Percentiles rank a stretch among this genome's conserved stretches.
phyloP scores from a whole-genome alignment of 2,329 filamentous ascomycete species.

The Penicillium sclerotigenum region DNA sequence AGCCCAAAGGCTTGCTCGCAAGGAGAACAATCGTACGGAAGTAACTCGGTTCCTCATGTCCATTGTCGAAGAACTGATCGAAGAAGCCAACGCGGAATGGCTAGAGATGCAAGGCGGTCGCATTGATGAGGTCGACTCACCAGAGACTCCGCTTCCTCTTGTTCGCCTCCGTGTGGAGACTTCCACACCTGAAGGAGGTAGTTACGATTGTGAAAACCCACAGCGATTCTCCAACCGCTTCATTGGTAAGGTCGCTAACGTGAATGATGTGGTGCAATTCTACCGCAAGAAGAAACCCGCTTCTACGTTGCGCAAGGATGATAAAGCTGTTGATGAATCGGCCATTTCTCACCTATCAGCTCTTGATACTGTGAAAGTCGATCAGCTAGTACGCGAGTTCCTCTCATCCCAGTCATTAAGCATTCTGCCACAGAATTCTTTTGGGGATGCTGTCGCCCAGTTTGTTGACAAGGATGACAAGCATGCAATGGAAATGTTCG shows the following conservation, averaged over 20 bases:
- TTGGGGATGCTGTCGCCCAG: conserved; percentile 86
- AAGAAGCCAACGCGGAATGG: conserved; percentile 80
- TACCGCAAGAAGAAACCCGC: conserved; percentile 75
- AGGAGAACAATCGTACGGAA: conserved; percentile 77
- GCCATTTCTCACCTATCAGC: conserved; percentile 58
- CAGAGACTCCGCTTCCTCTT: conserved; percentile 71
- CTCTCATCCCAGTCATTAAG: conserved; percentile 83
- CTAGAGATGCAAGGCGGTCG: conserved; percentile 62
- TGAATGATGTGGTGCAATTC: conserved; percentile 90
- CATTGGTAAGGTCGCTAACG: conserved; percentile 84
- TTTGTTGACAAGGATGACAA: conserved; percentile 96
- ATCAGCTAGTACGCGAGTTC: conserved; percentile 83
- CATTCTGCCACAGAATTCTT: conserved; percentile 86
- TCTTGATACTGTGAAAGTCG: conserved; percentile 78
- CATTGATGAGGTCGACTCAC: conserved; percentile 52
- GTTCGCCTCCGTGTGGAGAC: conserved; percentile 90
- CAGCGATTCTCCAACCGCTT: conserved; percentile 95
- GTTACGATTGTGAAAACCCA: conserved; percentile 89
- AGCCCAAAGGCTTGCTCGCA: conserved; percentile 73
- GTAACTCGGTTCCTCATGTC: conserved; percentile 72
- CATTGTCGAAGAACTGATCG: conserved; percentile 82
- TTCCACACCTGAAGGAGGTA: conserved; percentile 75
- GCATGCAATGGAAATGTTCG: conserved; percentile 80
- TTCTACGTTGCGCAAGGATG: conserved; percentile 48
- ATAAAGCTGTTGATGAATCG: conserved; percentile 60